phyloP scores from a whole-genome alignment of 352 stramenopile genomes.

The Phytophthora capsici region DNA sequence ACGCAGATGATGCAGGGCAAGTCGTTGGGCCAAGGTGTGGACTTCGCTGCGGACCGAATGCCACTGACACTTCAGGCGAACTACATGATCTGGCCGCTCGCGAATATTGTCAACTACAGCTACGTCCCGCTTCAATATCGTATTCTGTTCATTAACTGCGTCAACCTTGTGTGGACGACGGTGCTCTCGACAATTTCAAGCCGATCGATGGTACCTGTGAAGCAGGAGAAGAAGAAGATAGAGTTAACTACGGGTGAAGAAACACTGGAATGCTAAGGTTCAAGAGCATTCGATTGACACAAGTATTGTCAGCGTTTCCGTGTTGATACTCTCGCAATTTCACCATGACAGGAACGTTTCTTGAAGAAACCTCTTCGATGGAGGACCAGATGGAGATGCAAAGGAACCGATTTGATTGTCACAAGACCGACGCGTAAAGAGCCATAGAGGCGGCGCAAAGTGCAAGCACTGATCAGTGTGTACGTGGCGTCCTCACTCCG shows the following conservation, averaged over 20 bases:
- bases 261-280: conserved; percentile 12
- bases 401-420: conserved; percentile 39
- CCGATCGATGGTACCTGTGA: conserved; percentile 11
- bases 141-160: conserved; percentile 53
- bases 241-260: conserved; percentile 1
- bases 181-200: conserved; percentile 48
- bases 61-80: conserved; percentile 47
- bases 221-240: conserved; percentile 4
- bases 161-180: conserved; percentile 53
- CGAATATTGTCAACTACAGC: conserved; percentile 49
- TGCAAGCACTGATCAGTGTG: conserved; percentile 33
- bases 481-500: conserved; percentile 4
- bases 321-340: too few relatives aligned
- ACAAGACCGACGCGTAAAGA: conserved; percentile 29
- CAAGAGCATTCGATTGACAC: not conserved
- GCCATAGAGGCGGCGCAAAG: conserved; percentile 26
- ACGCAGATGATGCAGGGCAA: conserved; percentile 45
- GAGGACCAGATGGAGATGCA: conserved; percentile 30
- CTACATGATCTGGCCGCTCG: conserved; percentile 51
- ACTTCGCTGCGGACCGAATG: conserved; percentile 39
- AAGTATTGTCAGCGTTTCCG: too few relatives aligned
- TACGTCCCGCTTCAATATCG: conserved; percentile 51
- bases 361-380: not conserved
- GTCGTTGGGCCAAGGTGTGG: conserved; percentile 22
- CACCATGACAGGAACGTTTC: not conserved